Conservation (phyloP, 2,329 filamentous ascomycete genomes). For the Incumbomyces delicatus region DNA sequence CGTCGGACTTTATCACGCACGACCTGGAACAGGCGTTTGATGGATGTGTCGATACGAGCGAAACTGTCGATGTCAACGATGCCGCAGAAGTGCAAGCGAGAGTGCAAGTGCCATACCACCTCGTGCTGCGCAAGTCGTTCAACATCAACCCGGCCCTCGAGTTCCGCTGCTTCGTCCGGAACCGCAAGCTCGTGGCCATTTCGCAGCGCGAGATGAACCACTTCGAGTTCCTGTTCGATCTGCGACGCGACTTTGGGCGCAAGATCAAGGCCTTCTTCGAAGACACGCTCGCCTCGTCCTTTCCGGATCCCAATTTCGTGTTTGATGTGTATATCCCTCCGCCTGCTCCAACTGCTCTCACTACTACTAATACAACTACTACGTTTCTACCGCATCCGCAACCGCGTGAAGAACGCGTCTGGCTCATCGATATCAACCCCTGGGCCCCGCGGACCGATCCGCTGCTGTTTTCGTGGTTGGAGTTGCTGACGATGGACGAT, state of each 20-base stretch:
- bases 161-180: constrained; percentile 89
- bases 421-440: constrained; percentile 88
- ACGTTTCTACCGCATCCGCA: constrained; percentile 91
- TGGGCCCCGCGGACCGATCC: constrained; percentile 88
- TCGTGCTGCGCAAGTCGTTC: constrained; percentile 82
- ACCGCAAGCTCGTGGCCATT: constrained; percentile 68
- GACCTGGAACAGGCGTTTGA: constrained; percentile 91
- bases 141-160: constrained; percentile 82
- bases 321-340: too few relatives aligned
- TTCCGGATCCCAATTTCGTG: constrained; percentile 68
- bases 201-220: constrained; percentile 84
- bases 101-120: constrained; percentile 68
- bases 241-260: constrained; percentile 58
- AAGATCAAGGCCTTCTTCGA: constrained; percentile 69
- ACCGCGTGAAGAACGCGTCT: constrained; percentile 60
- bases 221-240: constrained; percentile 67
- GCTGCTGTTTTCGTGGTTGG: constrained; percentile 79
- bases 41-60: constrained; percentile 43
- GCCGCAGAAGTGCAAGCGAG: too few relatives aligned
- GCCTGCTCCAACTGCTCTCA: too few relatives aligned
- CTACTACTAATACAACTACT: too few relatives aligned
- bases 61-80: too few relatives aligned
- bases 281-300: constrained; percentile 48
- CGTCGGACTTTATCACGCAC: constrained; percentile 87
- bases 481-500: constrained; percentile 61